Conservation (phyloP, 179 eudicot species). For the Beta corolliflora region DNA sequence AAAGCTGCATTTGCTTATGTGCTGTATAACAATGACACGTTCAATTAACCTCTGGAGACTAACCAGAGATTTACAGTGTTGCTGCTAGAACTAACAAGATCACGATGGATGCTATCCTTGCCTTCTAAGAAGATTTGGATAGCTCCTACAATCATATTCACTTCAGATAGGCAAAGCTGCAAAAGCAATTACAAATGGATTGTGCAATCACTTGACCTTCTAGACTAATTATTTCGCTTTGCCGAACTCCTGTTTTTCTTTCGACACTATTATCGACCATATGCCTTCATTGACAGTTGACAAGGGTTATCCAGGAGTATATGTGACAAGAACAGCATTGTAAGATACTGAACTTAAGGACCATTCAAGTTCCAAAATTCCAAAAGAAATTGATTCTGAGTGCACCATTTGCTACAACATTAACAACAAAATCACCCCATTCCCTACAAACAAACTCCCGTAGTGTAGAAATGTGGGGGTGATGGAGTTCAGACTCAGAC, state of each 20-base stretch:
- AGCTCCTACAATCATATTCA: too few species aligned
- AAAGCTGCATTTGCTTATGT: neutral
- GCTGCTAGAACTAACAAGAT: too few species aligned
- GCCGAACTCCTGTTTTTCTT: too few species aligned
- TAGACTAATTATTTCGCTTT: neutral
- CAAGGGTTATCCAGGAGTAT: neutral
- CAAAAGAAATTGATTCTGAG: neutral
- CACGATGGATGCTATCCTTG: neutral
- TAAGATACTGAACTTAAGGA: neutral
- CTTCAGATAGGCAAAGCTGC: too few species aligned
- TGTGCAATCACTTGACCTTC: neutral
- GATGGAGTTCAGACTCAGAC: neutral
- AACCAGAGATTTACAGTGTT: too few species aligned
- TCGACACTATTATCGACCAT: too few species aligned
- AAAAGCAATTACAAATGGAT: neutral
- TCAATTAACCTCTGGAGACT: too few species aligned
- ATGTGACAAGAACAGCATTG: neutral
- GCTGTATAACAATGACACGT: too few species aligned
- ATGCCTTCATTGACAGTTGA: neutral
- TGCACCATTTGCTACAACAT: neutral
- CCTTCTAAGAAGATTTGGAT: too few species aligned
- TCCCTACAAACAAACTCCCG: neutral
- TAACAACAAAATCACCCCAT: neutral
- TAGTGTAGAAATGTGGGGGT: neutral
- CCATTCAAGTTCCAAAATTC: neutral